These are phyloP conservation scores for Apiospora malaysiana DNA, from an alignment of 2,329 filamentous ascomycete species.

Conservation along the genomic window DNA sequence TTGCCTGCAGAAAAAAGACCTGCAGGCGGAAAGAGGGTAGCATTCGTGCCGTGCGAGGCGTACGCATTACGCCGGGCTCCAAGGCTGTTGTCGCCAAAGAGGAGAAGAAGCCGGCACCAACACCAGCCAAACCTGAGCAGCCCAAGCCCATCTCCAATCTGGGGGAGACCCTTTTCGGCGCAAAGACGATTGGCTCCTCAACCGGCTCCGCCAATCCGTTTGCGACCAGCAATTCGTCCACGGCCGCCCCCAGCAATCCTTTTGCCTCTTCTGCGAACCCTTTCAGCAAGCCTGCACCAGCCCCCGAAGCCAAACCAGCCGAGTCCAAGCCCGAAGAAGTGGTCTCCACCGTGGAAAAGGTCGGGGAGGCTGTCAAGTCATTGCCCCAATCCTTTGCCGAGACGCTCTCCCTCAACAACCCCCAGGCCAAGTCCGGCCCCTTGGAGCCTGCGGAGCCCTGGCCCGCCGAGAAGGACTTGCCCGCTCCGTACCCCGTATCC, in stretches of 20 bases:
- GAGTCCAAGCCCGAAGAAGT: constrained; percentile 34
- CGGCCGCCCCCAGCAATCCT: constrained; percentile 55
- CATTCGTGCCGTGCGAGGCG: constrained; percentile 75
- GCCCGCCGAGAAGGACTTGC: constrained; percentile 71
- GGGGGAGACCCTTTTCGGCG: constrained; percentile 74
- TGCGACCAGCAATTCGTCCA: constrained; percentile 49
- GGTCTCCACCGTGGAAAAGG: constrained; percentile 42
- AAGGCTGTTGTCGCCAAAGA: constrained; percentile 35
- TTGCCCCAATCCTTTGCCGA: constrained; percentile 72
- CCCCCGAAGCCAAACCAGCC: constrained; percentile 26
- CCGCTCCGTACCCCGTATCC: constrained; percentile 74
- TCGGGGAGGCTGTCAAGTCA: constrained; percentile 32
- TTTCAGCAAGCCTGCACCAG: constrained; percentile 45
- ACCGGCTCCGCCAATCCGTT: constrained; percentile 64
- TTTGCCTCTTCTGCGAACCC: constrained; percentile 62
- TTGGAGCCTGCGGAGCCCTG: constrained; percentile 69
- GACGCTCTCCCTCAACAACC: constrained; percentile 74
- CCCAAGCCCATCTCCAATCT: constrained; percentile 48
- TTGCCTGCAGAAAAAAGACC: constrained; percentile 76
- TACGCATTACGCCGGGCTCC: constrained; percentile 53
- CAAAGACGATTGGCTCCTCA: constrained; percentile 51
- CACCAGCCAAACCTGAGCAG: constrained; percentile 39
- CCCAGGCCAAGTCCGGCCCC: constrained; percentile 43
- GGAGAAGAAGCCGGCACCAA: constrained; percentile 43
- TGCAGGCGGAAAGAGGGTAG: constrained; percentile 86